phyloP scores from a whole-genome alignment of 306 rosid species.

The Cicer chorassanicum region DNA sequence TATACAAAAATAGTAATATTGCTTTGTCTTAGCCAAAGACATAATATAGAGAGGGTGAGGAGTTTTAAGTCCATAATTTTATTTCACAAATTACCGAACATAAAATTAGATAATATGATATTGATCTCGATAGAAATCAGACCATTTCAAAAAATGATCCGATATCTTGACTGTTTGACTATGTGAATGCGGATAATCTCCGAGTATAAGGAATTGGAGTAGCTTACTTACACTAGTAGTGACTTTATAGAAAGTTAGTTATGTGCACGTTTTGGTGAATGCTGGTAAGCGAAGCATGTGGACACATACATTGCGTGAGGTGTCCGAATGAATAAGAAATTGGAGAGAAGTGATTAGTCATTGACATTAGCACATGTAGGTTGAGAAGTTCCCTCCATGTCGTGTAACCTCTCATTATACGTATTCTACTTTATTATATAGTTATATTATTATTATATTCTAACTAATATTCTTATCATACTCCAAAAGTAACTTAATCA shows the following conservation, averaged over 20 bases:
- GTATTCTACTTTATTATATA: constrained; percentile 35
- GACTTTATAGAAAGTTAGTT: constrained; percentile 54
- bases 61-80: no score
- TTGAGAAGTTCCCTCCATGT: constrained; percentile 48
- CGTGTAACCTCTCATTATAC: constrained; percentile 39
- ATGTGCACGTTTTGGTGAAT: constrained; percentile 76
- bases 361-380: constrained; percentile 62
- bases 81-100: no score
- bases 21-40: background rate
- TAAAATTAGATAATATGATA: no score
- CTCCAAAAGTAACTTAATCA: constrained; percentile 35
- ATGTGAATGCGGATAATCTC: no score
- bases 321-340: constrained; percentile 57
- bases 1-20: constrained; percentile 1
- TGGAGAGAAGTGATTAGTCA: constrained; percentile 40
- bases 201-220: rapidly evolving
- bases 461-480: constrained; percentile 28
- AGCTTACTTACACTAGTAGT: no score
- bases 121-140: no score
- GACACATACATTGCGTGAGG: constrained; percentile 66
- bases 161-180: no score
- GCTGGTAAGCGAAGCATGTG: constrained; percentile 58
- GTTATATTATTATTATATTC: constrained; percentile 8
- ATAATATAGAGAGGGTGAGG: no score
- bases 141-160: no score